Conservation (phyloP, 805 yeast species). For the Wickerhamomyces hampshirensis region DNA sequence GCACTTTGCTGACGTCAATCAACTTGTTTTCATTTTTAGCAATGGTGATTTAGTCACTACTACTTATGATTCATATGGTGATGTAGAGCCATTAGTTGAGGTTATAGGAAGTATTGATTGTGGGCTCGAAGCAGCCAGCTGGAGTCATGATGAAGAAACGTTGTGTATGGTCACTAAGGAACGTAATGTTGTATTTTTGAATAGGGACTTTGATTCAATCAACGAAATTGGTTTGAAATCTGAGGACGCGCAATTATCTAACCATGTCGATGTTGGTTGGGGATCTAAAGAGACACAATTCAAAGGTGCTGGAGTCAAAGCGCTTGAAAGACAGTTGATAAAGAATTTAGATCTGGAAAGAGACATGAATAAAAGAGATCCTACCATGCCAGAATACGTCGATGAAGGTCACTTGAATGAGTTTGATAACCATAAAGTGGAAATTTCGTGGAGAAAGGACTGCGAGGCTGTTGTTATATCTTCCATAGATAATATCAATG, state of each 20-base stretch:
- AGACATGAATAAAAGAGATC: slow-evolving; percentile 72
- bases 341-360: slow-evolving; percentile 58
- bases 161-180: slow-evolving; percentile 63
- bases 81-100: slow-evolving; percentile 45
- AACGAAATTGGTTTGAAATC: slow-evolving; percentile 54
- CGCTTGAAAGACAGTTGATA: slow-evolving; percentile 57
- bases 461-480: slow-evolving; percentile 76
- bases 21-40: slow-evolving; percentile 59
- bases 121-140: slow-evolving; percentile 65
- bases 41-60: slow-evolving; percentile 75
- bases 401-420: slow-evolving; percentile 63
- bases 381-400: slow-evolving; percentile 72
- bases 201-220: slow-evolving; percentile 76
- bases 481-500: slow-evolving; percentile 41
- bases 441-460: slow-evolving; percentile 93
- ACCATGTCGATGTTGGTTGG: slow-evolving; percentile 97
- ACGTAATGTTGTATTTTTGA: slow-evolving; percentile 57
- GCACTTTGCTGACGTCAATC: slow-evolving; percentile 67
- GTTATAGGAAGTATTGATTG: slow-evolving; percentile 82
- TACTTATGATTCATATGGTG: slow-evolving; percentile 45
- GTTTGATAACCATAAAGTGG: slow-evolving; percentile 44
- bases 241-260: slow-evolving; percentile 62
- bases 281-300: slow-evolving; percentile 96
- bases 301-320: slow-evolving; percentile 87
- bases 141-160: slow-evolving; percentile 93